Conservation (phyloP, 768 basidiomycete species). For the Kwoniella mangroviensis region DNA sequence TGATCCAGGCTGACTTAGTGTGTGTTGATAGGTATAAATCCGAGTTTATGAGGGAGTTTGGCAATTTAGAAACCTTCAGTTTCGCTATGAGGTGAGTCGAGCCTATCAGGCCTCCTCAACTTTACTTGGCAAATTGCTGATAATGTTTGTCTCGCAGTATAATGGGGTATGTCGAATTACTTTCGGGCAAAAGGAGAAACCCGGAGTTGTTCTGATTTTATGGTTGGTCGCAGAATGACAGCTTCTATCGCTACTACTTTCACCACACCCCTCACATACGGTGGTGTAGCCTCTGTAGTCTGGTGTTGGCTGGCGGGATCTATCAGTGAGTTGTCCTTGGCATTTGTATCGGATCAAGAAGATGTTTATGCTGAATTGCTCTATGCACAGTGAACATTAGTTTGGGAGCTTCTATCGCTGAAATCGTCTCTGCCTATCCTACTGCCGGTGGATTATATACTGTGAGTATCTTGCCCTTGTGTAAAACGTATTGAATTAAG, state of each 20-base stretch:
- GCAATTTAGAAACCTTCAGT: conserved; percentile 54
- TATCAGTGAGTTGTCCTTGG: conserved; percentile 39
- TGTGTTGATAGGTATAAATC: conserved; percentile 43
- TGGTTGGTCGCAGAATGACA: conserved; percentile 17
- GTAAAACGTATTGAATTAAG: too few species aligned
- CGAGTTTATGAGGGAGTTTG: conserved; percentile 77
- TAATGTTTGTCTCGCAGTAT: conserved; percentile 21
- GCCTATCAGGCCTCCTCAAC: conserved; percentile 1
- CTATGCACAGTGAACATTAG: conserved; percentile 38
- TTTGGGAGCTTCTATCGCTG: conserved; percentile 43
- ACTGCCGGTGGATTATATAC: conserved; percentile 61
- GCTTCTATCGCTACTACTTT: conserved; percentile 59
- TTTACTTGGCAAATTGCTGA: neutral
- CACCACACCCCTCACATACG: conserved; percentile 58
- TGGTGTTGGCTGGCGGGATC: conserved; percentile 59
- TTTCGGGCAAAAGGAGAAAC: too few species aligned
- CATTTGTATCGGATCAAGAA: too few species aligned
- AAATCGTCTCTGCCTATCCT: conserved; percentile 60
- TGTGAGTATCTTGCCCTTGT: too few species aligned
- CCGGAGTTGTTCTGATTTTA: too few species aligned
- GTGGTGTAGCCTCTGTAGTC: conserved; percentile 59
- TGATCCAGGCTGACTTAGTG: neutral
- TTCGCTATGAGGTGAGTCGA: conserved; percentile 48
- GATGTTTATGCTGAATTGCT: too few species aligned
- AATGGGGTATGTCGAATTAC: conserved; percentile 32